These are phyloP conservation scores for Solanum dulcamara DNA, from an alignment of 257 asterid species.

Conservation along the genomic window DNA sequence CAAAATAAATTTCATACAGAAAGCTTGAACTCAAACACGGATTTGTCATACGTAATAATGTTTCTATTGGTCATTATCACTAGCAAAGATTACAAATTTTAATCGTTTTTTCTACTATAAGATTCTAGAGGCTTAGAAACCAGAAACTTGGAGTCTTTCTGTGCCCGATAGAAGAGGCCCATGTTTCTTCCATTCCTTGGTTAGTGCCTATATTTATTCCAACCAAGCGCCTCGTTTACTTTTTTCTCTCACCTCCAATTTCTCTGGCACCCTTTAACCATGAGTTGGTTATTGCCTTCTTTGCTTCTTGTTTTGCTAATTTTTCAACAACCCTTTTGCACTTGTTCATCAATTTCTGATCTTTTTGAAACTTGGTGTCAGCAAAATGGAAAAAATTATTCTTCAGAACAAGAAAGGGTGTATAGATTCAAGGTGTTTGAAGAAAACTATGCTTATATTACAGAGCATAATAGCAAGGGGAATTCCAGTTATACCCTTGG, in stretches of 20 bases:
- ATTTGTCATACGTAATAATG: not conserved
- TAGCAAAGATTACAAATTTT: not conserved
- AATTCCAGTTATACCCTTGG: conserved; percentile 56
- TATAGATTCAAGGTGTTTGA: conserved; percentile 45
- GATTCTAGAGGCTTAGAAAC: not conserved
- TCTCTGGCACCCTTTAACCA: not conserved
- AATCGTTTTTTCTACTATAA: not conserved
- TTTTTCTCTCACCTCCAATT: not conserved
- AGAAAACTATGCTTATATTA: conserved; percentile 43
- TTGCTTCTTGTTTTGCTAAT: conserved; percentile 20
- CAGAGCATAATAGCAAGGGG: conserved; percentile 31
- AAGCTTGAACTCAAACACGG: no score
- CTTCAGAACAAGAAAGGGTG: conserved; percentile 56
- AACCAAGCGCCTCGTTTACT: not conserved
- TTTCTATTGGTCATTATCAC: not conserved
- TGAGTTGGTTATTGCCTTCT: conserved; percentile 32
- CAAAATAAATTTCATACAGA: no score
- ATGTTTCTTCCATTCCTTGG: conserved; percentile 15
- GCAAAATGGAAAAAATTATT: conserved; percentile 51
- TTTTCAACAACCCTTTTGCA: conserved; percentile 17
- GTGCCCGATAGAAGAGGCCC: conserved; percentile 3
- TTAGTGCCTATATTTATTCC: conserved; percentile 1
- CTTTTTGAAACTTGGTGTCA: conserved; percentile 67
- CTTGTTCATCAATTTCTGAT: conserved; percentile 40
- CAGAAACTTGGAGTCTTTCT: conserved; percentile 1